Conservation (phyloP, 495 filamentous ascomycete genomes). For the Pseudoneurospora amorphoporcata region DNA sequence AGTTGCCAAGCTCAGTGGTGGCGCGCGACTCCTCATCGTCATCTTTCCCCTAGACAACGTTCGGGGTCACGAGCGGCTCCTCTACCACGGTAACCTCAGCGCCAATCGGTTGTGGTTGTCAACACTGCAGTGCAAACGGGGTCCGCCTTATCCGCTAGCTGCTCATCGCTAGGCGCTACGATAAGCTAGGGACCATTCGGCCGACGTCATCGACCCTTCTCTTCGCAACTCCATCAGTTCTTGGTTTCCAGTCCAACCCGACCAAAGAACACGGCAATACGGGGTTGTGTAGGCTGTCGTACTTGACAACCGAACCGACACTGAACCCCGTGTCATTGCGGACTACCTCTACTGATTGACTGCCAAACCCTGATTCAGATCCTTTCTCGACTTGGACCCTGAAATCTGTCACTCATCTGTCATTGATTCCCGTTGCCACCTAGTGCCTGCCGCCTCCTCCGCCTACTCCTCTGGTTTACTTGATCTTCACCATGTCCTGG, state of each 20-base stretch:
- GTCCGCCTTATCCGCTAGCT: neutral
- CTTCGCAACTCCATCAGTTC: neutral
- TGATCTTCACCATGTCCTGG: constrained; percentile 35
- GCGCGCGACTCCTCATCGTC: neutral
- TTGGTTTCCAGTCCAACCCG: neutral
- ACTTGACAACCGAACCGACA: neutral
- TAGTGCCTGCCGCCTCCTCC: neutral
- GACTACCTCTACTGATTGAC: neutral
- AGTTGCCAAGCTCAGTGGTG: neutral
- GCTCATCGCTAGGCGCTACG: neutral
- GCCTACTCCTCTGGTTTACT: neutral
- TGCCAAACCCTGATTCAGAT: neutral
- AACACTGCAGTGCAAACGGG: neutral
- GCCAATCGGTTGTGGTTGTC: neutral
- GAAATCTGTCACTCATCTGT: neutral
- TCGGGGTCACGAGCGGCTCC: too few species aligned
- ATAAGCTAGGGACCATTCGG: neutral
- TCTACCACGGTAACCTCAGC: neutral
- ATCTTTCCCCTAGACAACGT: neutral
- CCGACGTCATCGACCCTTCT: neutral
- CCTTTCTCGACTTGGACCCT: neutral
- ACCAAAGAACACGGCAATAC: neutral
- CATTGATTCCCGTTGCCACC: neutral
- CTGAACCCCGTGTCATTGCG: neutral
- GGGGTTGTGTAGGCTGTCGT: neutral